Conservation (phyloP, 2,329 filamentous ascomycete genomes). For the Clarireedia paspali region DNA sequence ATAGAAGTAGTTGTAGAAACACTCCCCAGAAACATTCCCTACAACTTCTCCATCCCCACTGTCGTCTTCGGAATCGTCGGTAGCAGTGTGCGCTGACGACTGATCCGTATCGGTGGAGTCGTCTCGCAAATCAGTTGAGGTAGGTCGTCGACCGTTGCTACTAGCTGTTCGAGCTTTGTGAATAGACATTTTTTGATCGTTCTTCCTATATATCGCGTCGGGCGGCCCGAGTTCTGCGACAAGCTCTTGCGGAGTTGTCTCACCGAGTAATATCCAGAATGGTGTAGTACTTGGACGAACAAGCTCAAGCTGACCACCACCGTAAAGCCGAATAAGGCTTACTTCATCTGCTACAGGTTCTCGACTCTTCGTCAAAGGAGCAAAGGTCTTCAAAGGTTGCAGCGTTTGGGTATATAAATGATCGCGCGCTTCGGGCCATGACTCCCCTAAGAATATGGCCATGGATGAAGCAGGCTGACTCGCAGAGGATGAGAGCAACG, state of each 20-base stretch:
- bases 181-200: slow-evolving; percentile 80
- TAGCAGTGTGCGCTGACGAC: slow-evolving; percentile 63
- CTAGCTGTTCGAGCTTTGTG: slow-evolving; percentile 57
- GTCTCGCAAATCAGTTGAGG: slow-evolving; percentile 35
- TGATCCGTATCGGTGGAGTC: slow-evolving; percentile 66
- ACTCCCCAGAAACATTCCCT: slow-evolving; percentile 57
- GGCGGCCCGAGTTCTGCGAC: slow-evolving; percentile 87
- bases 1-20: slow-evolving; percentile 96
- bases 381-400: slow-evolving; percentile 64
- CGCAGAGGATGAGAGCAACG: slow-evolving; percentile 70
- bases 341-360: slow-evolving; percentile 85
- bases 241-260: slow-evolving; percentile 87
- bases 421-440: slow-evolving; percentile 77
- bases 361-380: slow-evolving; percentile 60
- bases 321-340: slow-evolving; percentile 69
- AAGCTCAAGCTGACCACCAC: slow-evolving; percentile 71
- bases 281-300: slow-evolving; percentile 59
- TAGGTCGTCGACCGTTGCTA: slow-evolving; percentile 41
- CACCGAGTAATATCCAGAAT: slow-evolving; percentile 68
- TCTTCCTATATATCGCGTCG: slow-evolving; percentile 88
- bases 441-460: slow-evolving; percentile 84
- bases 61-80: slow-evolving; percentile 60
- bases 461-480: slow-evolving; percentile 74
- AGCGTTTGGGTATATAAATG: slow-evolving; percentile 69
- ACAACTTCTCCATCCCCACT: slow-evolving; percentile 50